A percentile compares a stretch with the other conserved stretches of the same genome.
These are phyloP conservation scores for Paramecium octaurelia DNA, from an alignment of 73 alveolate genomes.

Conservation along the genomic window DNA sequence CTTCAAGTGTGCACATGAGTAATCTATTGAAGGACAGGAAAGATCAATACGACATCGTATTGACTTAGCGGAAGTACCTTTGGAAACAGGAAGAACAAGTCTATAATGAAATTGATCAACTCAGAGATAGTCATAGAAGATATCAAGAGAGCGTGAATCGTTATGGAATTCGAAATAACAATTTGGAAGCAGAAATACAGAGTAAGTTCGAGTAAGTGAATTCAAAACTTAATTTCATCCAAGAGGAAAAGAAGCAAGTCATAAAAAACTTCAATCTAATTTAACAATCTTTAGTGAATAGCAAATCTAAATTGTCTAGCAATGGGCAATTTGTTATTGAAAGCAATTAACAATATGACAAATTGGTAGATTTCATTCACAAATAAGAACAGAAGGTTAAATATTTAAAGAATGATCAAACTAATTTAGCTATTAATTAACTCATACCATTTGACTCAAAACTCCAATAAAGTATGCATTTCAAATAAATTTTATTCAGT, in stretches of 20 bases:
- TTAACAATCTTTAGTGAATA: neutral
- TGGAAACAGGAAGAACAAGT: conserved; percentile 32
- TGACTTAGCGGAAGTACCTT: neutral
- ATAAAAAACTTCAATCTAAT: neutral
- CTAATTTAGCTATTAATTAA: neutral
- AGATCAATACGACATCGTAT: conserved; percentile 3
- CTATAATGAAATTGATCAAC: neutral
- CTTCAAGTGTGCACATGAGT: neutral
- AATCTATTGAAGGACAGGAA: neutral
- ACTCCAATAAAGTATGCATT: conserved; percentile 5
- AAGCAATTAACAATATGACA: neutral
- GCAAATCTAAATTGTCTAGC: conserved; percentile 11
- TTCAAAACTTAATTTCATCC: neutral
- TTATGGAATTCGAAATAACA: neutral
- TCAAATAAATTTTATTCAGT: neutral
- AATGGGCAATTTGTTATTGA: neutral
- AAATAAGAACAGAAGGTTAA: neutral
- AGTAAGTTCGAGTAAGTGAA: neutral
- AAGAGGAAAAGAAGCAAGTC: neutral
- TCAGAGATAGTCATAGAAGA: neutral
- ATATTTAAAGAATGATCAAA: neutral
- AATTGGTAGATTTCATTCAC: neutral
- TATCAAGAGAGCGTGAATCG: neutral
- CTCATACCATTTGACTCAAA: conserved; percentile 35
- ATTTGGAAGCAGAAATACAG: neutral